Base-by-base conservation (phyloP, 495 filamentous ascomycete genomes). In the Tricharina praecox region DNA sequence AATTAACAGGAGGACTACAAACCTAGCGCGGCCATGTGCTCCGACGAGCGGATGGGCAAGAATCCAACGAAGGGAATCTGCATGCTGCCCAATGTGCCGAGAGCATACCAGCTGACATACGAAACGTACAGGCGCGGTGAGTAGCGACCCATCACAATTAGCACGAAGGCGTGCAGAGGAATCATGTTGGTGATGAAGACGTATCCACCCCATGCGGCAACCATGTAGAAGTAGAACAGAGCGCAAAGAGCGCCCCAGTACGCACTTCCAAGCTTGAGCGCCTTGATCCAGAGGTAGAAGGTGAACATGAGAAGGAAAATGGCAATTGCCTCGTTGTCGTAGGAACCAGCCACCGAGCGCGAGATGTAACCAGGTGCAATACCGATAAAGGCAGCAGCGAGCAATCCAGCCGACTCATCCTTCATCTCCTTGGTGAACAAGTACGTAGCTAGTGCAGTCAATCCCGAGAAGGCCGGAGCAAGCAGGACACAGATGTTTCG, bases 171-270 rank as follows among this genome's bases (percentile, higher is more conserved):
- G 64, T 99, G 92, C 40, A 99, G 77, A 30, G 92, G 92, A 34
- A 99, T 79, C 63, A 99, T 68, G 60, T 94, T 96, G 51, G 92
- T 99, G 60, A 99, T 99, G 73, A 99, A 99, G 52, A 95, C 92
- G 64, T 99, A 99, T 62, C 92, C 92, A 70, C 92, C 92, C 92
- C 92, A 99, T 26, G 92, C 90, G 45, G 87, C 86, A 32, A 99
- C 92, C 92, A 99, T 99, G 73, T 99, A 99, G 49, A 92, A 92
- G 64, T 99, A 99, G 68, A 93, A 99, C 49, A 99, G 67, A 28
- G 92, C 92, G 50, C 87, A 87, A 51, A 95, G 69, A 13, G 83
- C 87, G 43, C 85, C 90, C 88, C 88, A 99, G 64, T 93, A 82
- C 47, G 86, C 81, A 15, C 88, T 95, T 23, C 92, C 92, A 51